Base-by-base conservation (phyloP, 2,329 filamentous ascomycete genomes). In the Allantophomopsis cytisporea region DNA sequence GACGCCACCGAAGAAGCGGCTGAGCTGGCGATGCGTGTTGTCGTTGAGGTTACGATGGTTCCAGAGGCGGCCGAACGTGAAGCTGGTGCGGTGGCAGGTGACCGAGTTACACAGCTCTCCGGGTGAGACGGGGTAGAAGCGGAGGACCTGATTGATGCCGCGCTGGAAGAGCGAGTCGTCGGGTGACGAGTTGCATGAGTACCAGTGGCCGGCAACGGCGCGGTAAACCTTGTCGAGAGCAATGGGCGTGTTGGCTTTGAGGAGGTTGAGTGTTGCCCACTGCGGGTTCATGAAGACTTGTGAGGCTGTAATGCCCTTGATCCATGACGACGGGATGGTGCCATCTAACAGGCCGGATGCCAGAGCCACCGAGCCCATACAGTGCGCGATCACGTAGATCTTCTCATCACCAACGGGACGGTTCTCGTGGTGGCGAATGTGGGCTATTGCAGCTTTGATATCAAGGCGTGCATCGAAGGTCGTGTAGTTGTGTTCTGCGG, bases 281-380 rank as follows among this genome's bases (percentile, higher is more conserved):
- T 72, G 61, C 1, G 74, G 71, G 54, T 79, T 71, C 62, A 76
- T 72, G 53, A 80, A 79, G 2, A 78, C 73, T 49, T 79, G 73
- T 30, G 68, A 73, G 52, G 65, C 69, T 0, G 67, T 69, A 39
- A 80, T 60, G 14, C 76, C 76, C 14, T 60, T 55, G 47, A 80
- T 64, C 72, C 73, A 79, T 32, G 53, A 52, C 0, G 65, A 47
- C 0, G 72, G 70, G 38, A 80, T 72, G 1, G 69, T 71, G 31
- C 76, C 74, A 51, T 76, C 73, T 1, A 81, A 63, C 1, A 81
- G 60, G n/a, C 73, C 76, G 4, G 64, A 59, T 0, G 70, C 58
- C 39, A 73, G 64, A 1, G 75, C 71, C 0, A 80, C 72, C 34
- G 71, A 69, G 18, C 76, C 76, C 64, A 77, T 72, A 54, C 76